Evolutionary conservation across 2,329 filamentous ascomycete species (phyloP), one percentile per base, ranked within the genome.

Genomic region (Diaporthe sp.): DNA sequence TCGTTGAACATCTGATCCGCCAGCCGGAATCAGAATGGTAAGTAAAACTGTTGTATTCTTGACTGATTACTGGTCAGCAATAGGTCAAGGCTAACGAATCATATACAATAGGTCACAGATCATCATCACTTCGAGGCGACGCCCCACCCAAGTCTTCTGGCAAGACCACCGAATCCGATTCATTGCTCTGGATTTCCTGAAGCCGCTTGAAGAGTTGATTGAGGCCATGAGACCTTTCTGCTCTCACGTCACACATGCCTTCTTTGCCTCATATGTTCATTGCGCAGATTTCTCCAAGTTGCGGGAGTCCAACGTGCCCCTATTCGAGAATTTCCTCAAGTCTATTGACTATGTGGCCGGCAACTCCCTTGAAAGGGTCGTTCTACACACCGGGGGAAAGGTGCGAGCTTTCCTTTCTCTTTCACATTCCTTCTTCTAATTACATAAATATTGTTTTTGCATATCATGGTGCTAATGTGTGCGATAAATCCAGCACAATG

Each of bases 401-500:
- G 76, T 76, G 46, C 2, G 51, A 1, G 12, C 9, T 2, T 3
- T 28, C 53, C 31, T 17, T 57, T 8, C 13, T 57, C 6, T 19
- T 13, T 1, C 31, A 31, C 2, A 8, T 39, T 39, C 3, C 3
- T 37, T 44, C 4, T 3, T 61, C 7, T 13, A 22, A 15, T 22
- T 12, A 31, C 28, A 25, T 25, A 25, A 25, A 25, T 25, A 25
- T 25, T 25, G 25, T 25, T 25, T 25, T 25, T 25, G 25, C 28
- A 31, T 31, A 31, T 31, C 13, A 34, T 9, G 25, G n/a, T 12
- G 44, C 22, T 85, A 84, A 82, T 1, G 85, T 19, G 78, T 22
- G 12, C 10, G 4, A 81, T 31, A 5, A 25, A 3, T 25, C n/a
- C 87, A 88, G 78, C 85, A 88, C 72, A 88, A 88, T 76, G 85